Evolutionary conservation across 2,329 filamentous ascomycete genomes (phyloP), one percentile per base, ranked within the genome.

Genomic region (Calonectria ilicicola): DNA sequence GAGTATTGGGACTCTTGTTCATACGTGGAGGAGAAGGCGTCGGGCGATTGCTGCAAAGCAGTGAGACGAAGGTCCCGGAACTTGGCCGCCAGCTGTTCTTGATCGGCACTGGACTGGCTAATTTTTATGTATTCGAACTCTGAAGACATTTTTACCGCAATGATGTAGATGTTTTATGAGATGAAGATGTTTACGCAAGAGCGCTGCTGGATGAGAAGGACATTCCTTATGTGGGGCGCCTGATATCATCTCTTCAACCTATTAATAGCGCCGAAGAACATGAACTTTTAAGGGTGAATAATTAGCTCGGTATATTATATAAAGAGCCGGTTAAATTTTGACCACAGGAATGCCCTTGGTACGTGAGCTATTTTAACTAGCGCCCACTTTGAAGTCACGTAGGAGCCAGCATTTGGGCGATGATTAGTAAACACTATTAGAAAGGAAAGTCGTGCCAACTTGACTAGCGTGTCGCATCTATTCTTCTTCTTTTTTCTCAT

Each of bases 1-100:
- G 68, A 49, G 29, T 40, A 51, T 23, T 44, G 40, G 2, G 62
- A 60, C 29, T 70, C 68, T 15, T 65, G 46, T 15, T 56, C 68
- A 26, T 42, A 65, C 2, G 62, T 65, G 17, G 62, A 49, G 7
- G 68, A 70, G 68, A 70, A 70, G 42, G 68, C 38, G 14, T 42
- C 42, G 3, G 62, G 62, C 21, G 49, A 60, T n/a, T 65, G 32
- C 14, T 65, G 51, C 8, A 70, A 35, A 15, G 68, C 68, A 19
- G 27, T 15, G 19, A 70, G 68, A 5, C 68, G 68, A 19, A 70
- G 51, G 21, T 65, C 40, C 15, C 53, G 44, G 68, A 65, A 70
- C 27, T 66, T 49, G 8, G 29, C 53, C 4, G 65, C 53, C 21
- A 62, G 32, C 8, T 40, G n/a, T 23, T 35, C 26, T 1, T 49